These are phyloP conservation scores for Blakeslea trispora DNA, from an alignment of 371 early-diverging fungal genomes.

Conservation along the genomic window DNA sequence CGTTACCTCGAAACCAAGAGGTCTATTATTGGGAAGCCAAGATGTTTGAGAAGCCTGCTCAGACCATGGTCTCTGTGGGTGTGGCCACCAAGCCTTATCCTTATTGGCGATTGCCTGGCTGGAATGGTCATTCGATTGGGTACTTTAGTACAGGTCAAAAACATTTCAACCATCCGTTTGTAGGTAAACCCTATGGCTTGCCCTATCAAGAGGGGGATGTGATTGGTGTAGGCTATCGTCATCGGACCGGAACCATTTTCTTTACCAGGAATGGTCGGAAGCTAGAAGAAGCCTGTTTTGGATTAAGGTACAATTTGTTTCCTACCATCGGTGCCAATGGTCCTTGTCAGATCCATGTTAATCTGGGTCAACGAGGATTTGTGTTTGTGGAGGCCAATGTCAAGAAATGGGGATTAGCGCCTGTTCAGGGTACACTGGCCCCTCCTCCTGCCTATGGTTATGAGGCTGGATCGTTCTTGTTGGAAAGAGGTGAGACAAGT, in stretches of 20 bases:
- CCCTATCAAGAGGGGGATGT: conserved; percentile 72
- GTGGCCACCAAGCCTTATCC: conserved; percentile 74
- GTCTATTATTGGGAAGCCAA: conserved; percentile 80
- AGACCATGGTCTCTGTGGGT: conserved; percentile 66
- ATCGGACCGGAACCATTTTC: conserved; percentile 73
- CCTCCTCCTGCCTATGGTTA: conserved; percentile 69
- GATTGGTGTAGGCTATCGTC: conserved; percentile 78
- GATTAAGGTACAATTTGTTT: conserved; percentile 59
- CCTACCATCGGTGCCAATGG: conserved; percentile 68
- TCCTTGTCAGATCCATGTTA: conserved; percentile 65
- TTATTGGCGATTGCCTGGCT: conserved; percentile 66
- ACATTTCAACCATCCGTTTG: conserved; percentile 68
- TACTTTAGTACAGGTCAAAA: conserved; percentile 70
- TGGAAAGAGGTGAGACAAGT: conserved; percentile 28
- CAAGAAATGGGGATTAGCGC: conserved; percentile 78
- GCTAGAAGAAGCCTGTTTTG: conserved; percentile 59
- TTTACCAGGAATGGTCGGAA: conserved; percentile 81
- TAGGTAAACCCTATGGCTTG: conserved; percentile 60
- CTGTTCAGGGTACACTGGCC: conserved; percentile 60
- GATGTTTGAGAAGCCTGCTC: conserved; percentile 62
- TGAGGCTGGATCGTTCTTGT: conserved; percentile 33
- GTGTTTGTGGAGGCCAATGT: conserved; percentile 79
- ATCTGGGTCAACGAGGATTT: conserved; percentile 61
- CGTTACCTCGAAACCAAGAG: conserved; percentile 77
- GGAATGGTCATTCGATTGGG: conserved; percentile 75